These are phyloP conservation scores for Phlebiopsis gigantea DNA, from an alignment of 768 basidiomycete species.

Conservation along the genomic window DNA sequence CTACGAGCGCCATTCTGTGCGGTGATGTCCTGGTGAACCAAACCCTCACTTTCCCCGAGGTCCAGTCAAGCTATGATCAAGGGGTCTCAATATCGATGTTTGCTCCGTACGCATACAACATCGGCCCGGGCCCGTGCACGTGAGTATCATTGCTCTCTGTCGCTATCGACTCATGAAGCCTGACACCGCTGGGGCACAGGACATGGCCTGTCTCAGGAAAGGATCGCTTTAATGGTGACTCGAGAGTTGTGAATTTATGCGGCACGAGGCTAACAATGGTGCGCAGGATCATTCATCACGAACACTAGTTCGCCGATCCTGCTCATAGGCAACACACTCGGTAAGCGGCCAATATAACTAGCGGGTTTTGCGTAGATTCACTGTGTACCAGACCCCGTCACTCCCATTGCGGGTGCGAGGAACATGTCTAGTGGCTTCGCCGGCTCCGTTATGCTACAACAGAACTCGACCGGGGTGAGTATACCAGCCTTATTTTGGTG, in stretches of 20 bases:
- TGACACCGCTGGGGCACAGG: background rate
- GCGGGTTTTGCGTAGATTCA: no score
- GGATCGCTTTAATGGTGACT: background rate
- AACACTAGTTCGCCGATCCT: conserved; percentile 25
- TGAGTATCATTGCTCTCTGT: background rate
- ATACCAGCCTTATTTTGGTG: background rate
- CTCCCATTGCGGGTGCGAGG: no score
- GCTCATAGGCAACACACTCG: conserved; percentile 21
- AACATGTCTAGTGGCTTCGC: conserved; percentile 2
- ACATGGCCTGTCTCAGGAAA: background rate
- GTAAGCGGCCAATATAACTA: no score
- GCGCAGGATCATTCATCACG: conserved; percentile 8
- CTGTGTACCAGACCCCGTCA: no score
- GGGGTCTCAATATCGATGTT: background rate
- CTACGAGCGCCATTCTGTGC: background rate
- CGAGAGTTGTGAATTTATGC: background rate
- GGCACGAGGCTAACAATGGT: background rate
- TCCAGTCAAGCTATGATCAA: background rate
- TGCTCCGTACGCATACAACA: background rate
- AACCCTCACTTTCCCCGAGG: background rate
- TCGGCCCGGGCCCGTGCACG: background rate
- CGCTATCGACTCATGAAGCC: background rate
- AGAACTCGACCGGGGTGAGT: conserved; percentile 5
- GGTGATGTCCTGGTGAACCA: background rate
- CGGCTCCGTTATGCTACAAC: background rate